Percentiles rank a stretch among this genome's conserved stretches.
phyloP scores from a whole-genome alignment of 2,329 filamentous ascomycete genomes.

The Colletotrichum cuscutae region DNA sequence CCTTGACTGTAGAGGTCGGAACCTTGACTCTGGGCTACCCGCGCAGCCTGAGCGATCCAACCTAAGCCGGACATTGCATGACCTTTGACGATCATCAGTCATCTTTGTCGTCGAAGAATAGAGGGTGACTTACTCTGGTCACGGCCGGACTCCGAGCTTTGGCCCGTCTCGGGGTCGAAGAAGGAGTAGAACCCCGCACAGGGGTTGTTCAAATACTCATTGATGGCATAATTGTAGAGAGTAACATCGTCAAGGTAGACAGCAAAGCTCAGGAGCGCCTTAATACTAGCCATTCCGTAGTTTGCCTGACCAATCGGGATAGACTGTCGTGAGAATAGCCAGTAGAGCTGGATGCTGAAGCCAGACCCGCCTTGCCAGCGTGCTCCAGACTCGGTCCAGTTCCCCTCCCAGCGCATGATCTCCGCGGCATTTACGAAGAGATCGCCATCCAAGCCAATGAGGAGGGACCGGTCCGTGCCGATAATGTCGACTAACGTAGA shows the following conservation, averaged over 20 bases:
- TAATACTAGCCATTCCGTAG: constrained; percentile 53
- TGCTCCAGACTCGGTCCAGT: constrained; percentile 49
- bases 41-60: constrained; percentile 48
- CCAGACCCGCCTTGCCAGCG: constrained; percentile 47
- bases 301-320: constrained; percentile 53
- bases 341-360: constrained; percentile 52
- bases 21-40: constrained; percentile 48
- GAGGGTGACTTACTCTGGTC: constrained; percentile 42
- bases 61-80: constrained; percentile 45
- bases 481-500: constrained; percentile 45
- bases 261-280: constrained; percentile 49
- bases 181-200: constrained; percentile 48
- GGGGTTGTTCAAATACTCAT: constrained; percentile 47
- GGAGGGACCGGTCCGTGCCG: constrained; percentile 47
- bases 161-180: constrained; percentile 45
- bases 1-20: constrained; percentile 45
- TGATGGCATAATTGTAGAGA: constrained; percentile 53
- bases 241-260: constrained; percentile 53
- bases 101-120: too few species aligned
- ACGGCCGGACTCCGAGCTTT: constrained; percentile 48
- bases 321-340: constrained; percentile 51
- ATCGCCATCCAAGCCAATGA: constrained; percentile 51
- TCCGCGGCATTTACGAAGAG: constrained; percentile 54
- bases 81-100: not conserved
- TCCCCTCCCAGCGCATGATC: constrained; percentile 55